These are phyloP conservation scores for Penicillium aurantiogriseum DNA, from an alignment of 2,329 filamentous ascomycete species.

Conservation along the genomic window DNA sequence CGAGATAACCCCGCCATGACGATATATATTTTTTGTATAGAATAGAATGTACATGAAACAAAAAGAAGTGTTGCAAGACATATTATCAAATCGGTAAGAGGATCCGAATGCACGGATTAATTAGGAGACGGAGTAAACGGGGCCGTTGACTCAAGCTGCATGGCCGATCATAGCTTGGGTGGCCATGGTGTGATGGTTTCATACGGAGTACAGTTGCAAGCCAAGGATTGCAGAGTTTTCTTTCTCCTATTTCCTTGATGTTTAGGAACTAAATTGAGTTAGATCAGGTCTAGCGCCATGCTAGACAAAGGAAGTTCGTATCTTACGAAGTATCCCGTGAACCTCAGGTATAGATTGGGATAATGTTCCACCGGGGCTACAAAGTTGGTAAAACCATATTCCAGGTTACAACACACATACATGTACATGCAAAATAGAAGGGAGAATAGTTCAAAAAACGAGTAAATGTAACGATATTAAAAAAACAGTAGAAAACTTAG, in stretches of 20 bases:
- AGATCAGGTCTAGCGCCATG: conserved; percentile 3
- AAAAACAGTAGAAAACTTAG: not conserved
- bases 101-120: conserved; percentile 23
- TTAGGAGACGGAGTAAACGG: conserved; percentile 15
- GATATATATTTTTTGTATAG: not conserved
- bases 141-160: conserved; percentile 18
- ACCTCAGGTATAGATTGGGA: not conserved
- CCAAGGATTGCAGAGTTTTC: conserved; percentile 12
- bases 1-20: conserved; percentile 1
- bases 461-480: no score
- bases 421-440: not conserved
- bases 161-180: conserved; percentile 16
- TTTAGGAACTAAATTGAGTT: not conserved
- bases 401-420: not conserved
- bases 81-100: conserved; percentile 10
- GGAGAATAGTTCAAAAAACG: not conserved
- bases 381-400: not conserved
- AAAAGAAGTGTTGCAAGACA: not conserved
- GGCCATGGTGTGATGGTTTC: conserved; percentile 11
- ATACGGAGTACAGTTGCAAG: not conserved
- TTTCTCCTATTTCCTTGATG: conserved; percentile 2
- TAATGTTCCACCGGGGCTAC: not conserved
- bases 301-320: conserved; percentile 11
- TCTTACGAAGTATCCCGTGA: not conserved
- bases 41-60: not conserved